Conservation (phyloP, 768 basidiomycete species). For the Trametes coccinea region DNA sequence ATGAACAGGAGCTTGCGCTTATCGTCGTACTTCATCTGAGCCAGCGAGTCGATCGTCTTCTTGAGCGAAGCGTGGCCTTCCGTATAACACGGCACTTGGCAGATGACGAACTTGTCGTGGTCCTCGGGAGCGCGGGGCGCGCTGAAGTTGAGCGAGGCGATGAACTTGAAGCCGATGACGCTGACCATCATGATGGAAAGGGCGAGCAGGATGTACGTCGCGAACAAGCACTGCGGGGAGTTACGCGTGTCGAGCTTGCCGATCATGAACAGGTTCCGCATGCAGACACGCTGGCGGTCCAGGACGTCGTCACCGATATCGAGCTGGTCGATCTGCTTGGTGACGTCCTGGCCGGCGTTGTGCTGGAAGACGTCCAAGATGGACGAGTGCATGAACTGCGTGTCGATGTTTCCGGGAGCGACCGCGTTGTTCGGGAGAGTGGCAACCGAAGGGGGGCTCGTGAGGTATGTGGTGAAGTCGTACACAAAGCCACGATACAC, state of each 20-base stretch:
- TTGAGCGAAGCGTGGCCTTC: conserved; percentile 88
- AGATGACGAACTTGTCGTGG: conserved; percentile 96
- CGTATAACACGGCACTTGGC: conserved; percentile 98
- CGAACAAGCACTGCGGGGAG: conserved; percentile 88
- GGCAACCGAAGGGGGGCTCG: conserved; percentile 57
- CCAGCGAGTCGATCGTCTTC: conserved; percentile 90
- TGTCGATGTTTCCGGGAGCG: conserved; percentile 40
- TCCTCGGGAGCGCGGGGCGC: conserved; percentile 83
- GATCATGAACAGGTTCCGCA: conserved; percentile 90
- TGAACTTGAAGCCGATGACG: conserved; percentile 95
- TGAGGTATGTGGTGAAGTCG: conserved; percentile 82
- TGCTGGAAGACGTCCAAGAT: conserved; percentile 77
- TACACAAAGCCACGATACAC: conserved; percentile 88
- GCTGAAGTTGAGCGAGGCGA: conserved; percentile 86
- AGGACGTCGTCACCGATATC: conserved; percentile 62
- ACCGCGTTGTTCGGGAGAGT: conserved; percentile 49
- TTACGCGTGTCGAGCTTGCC: conserved; percentile 92
- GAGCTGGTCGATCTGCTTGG: conserved; percentile 66
- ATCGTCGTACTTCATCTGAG: conserved; percentile 95
- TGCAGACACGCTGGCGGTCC: conserved; percentile 76
- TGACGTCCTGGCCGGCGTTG: conserved; percentile 77
- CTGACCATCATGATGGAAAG: conserved; percentile 90
- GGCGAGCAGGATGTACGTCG: conserved; percentile 87
- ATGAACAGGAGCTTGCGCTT: conserved; percentile 93
- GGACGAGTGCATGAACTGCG: conserved; percentile 68